Evolutionary conservation across 2,329 filamentous ascomycete species (phyloP).

Genomic region (Alternaria brassicae): DNA sequence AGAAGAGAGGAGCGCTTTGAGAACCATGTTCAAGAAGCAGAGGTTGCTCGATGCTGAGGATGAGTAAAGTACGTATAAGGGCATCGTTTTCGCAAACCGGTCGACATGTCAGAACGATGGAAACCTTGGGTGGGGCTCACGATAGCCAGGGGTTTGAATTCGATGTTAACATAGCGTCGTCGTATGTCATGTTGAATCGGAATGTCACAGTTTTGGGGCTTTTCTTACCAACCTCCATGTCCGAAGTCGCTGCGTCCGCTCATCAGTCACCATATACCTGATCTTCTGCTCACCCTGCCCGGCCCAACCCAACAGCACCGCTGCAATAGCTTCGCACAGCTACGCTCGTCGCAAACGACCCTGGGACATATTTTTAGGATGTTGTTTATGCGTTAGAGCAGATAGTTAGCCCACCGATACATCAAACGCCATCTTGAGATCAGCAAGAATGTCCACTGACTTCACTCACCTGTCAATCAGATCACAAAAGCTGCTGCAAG

Average conservation of each 20-base stretch:
- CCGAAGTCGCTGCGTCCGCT: not conserved
- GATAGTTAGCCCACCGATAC: not conserved
- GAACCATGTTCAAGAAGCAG: slow-evolving; percentile 20
- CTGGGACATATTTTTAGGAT: no score
- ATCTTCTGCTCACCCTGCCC: not conserved
- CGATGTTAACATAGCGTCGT: not conserved
- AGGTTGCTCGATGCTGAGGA: not conserved
- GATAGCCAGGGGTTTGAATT: not conserved
- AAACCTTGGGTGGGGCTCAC: not conserved
- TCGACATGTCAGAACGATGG: not conserved
- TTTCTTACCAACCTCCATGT: not conserved
- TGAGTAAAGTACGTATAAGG: not conserved
- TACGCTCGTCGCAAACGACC: not conserved
- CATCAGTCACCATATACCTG: not conserved
- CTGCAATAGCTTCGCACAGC: not conserved
- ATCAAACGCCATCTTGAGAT: not conserved
- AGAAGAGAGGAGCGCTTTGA: slow-evolving; percentile 2
- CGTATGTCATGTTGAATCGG: not conserved
- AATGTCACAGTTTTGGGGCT: not conserved
- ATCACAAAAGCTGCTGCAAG: not conserved
- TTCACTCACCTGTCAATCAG: not conserved
- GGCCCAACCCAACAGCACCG: not conserved
- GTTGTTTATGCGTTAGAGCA: not conserved
- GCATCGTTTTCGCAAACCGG: not conserved
- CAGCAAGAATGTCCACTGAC: not conserved